Evolutionary conservation across 176 grass and related monocot genomes (phyloP).

Genomic region (Thalia dealbata): DNA sequence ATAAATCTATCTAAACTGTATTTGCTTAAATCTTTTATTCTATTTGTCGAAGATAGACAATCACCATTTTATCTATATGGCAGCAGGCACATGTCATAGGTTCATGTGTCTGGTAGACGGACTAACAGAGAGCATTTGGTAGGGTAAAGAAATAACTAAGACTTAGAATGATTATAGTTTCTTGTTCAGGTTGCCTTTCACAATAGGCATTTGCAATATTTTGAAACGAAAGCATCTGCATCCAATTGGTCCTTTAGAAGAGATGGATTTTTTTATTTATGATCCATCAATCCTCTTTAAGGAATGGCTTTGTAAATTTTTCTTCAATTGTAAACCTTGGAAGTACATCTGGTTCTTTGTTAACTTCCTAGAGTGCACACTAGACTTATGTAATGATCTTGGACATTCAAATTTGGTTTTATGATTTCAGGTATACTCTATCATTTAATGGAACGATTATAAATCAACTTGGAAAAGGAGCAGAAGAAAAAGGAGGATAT

Average conservation of each 20-base stretch:
- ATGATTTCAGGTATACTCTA: conserved; percentile 49
- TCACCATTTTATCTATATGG: neutral
- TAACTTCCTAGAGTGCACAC: too few relatives aligned
- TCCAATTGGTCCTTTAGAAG: too few relatives aligned
- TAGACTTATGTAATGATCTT: too few relatives aligned
- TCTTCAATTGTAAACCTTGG: too few relatives aligned
- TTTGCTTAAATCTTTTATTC: neutral
- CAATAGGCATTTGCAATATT: too few relatives aligned
- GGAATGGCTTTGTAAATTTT: too few relatives aligned
- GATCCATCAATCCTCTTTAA: too few relatives aligned
- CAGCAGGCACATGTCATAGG: neutral
- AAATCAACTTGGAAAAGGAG: conserved; percentile 43
- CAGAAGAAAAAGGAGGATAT: conserved; percentile 52
- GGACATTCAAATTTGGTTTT: neutral
- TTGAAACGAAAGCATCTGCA: too few relatives aligned
- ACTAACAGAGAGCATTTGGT: neutral
- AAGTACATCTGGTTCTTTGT: too few relatives aligned
- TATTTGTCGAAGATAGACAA: neutral
- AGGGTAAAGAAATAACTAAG: neutral
- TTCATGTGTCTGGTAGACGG: neutral
- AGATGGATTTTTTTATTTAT: too few relatives aligned
- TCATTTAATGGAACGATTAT: conserved; percentile 45
- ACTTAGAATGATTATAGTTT: neutral
- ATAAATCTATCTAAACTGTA: neutral
- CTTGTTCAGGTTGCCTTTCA: too few relatives aligned